Evolutionary conservation across 2,329 filamentous ascomycete species (phyloP), one percentile per base, ranked within the genome.

Genomic region (Coniochaeta prunicola): DNA sequence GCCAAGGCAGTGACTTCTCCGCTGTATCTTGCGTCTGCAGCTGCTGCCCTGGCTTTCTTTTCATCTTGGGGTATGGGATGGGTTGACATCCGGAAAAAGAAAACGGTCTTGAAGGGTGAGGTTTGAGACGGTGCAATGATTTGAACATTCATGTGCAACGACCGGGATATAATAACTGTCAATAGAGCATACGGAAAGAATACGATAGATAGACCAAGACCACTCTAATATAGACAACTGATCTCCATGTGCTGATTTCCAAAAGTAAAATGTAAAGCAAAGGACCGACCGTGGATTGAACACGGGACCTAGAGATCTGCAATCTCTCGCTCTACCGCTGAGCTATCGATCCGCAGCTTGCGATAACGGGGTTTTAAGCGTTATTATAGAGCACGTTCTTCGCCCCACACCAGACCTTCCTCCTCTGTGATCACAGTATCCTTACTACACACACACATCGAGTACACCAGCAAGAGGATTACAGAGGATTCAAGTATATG

Each of bases 41-140:
- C 70, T 12, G 67, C 71, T 1, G 73, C 67, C 0, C 57, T 71
- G n/a, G 67, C 68, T 2, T 72, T 79, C 24, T 26, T 74, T 0
- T 65, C 71, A 1, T 66, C 70, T 0, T 76, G 73, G 64, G 78
- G 77, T 0, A 72, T 81, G 64, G 79, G 79, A 0, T 80, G 76
- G 71, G 72, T 72, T 12, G 74, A 76, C 62, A 69, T 80, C 36
- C 72, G 77, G 34, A 74, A 75, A 63, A 72, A 42, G 34, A 56
- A 56, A 15, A 17, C 54, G 19, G 19, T 21, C 2, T 15, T 17
- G 8, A 56, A 42, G 19, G 26, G 15, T 12, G 54, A 56, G 26
- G 54, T 42, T n/a, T 56, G 36, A 56, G 36, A 38, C 17, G n/a
- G n/a, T n/a, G n/a, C n/a, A n/a, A n/a, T n/a, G n/a, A n/a, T n/a